Evolutionary conservation across 345 rosid genomes (phyloP).

Genomic region (Corchorus capsularis): DNA sequence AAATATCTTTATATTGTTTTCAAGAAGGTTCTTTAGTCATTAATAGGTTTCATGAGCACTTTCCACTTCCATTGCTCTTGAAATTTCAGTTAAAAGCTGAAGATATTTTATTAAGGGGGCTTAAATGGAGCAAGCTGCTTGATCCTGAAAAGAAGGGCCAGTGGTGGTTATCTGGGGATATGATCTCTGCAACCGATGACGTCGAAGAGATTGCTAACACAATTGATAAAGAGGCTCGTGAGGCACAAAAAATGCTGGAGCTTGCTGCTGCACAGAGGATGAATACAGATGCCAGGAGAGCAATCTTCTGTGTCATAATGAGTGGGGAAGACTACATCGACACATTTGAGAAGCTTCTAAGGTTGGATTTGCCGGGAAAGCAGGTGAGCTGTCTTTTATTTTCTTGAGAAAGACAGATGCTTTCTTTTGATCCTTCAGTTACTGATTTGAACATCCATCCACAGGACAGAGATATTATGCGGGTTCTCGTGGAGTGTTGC

Average conservation of each 20-base stretch:
- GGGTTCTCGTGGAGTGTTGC: slow-evolving; percentile 90
- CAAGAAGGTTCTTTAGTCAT: not conserved
- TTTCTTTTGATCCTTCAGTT: not conserved
- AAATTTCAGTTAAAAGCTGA: slow-evolving; percentile 65
- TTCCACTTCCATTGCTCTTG: not conserved
- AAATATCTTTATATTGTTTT: not conserved
- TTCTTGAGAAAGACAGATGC: not conserved
- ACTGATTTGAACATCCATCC: not conserved
- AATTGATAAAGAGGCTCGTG: slow-evolving; percentile 79
- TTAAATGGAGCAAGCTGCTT: slow-evolving; percentile 88
- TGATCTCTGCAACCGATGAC: slow-evolving; percentile 37
- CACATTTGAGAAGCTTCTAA: slow-evolving; percentile 84
- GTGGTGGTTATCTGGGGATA: slow-evolving; percentile 88
- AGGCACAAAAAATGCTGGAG: slow-evolving; percentile 84
- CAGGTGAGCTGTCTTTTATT: slow-evolving; percentile 43
- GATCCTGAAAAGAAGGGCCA: slow-evolving; percentile 89
- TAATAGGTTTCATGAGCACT: not conserved
- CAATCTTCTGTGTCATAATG: slow-evolving; percentile 92
- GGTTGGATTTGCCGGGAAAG: slow-evolving; percentile 81
- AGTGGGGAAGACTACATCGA: slow-evolving; percentile 91
- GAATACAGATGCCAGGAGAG: slow-evolving; percentile 90
- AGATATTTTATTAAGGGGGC: slow-evolving; percentile 67
- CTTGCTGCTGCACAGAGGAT: slow-evolving; percentile 93
- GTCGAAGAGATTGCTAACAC: slow-evolving; percentile 71
- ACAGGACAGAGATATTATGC: slow-evolving; percentile 91